Evolutionary conservation across 2,329 filamentous ascomycete genomes (phyloP), one percentile per base, ranked within the genome.

Genomic region (Aspergillus aculeatinus): DNA sequence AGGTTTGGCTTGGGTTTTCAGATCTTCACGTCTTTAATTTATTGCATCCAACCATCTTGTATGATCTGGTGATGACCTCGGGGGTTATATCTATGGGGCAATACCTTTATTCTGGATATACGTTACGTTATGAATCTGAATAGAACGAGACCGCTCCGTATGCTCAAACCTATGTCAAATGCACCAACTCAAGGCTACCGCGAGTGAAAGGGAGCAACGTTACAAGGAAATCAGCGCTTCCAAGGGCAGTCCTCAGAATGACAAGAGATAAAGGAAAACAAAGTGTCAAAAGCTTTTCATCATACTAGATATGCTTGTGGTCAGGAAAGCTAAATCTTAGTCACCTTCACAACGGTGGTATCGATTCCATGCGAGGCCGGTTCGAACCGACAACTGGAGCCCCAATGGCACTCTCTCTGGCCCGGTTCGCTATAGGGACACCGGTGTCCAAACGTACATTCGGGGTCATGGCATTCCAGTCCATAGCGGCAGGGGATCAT

Each of bases 381-480:
- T 39, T 82, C 79, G 67, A 88, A 88, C 35, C 85, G 81, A 76
- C 86, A 88, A 55, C 76, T 78, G 6, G 82, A 79, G 14, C 82
- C 83, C 73, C 84, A 86, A 66, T 83, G 82, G 68, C 86, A 88
- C 19, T 78, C 80, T 68, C 82, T 82, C 53, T 76, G 79, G 42
- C 82, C 82, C 29, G 80, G 77, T 60, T 79, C 75, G 35, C 77
- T 79, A 62, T 84, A 83, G 19, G 84, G 84, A 67, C 85, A 88
- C 39, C 83, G 81, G 71, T 88, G 86, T 23, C 86, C 86, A 67
- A 87, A 87, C 55, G 87, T 87, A 73, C 86, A 88, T 60, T 82
- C 82, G 1, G 79, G 70, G 61, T 88, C 85, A 54, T 84, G 78
- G 66, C 86, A 88, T 14, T 79, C 79, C 53, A 81, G 78, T 11